Evolutionary conservation across 2,329 filamentous ascomycete genomes (phyloP), one percentile per base, ranked within the genome.

Genomic region (Alternaria solani): DNA sequence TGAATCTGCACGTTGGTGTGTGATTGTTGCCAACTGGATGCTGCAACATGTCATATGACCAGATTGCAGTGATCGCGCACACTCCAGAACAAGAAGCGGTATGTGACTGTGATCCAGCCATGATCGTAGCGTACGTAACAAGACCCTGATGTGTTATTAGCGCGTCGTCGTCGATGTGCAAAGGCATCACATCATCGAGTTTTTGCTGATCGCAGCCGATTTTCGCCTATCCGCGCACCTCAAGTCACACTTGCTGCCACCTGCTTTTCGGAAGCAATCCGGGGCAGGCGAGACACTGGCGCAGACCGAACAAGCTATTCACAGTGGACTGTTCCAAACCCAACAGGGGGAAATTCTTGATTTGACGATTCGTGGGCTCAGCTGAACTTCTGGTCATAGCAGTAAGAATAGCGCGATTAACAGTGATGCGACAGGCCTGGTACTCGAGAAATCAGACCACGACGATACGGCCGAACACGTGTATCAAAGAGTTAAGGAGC

Each of bases 321-420:
- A 36, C 46, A 25, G 23, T 23, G 23, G 46, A 23, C 32, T 36
- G 46, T 34, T 12, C 34, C 46, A 25, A 49, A 49, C 11, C 30
- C 46, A 30, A 49, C 52, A 44, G 47, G 42, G 52, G 47, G 26
- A 16, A 46, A 38, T 32, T 47, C 43, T 26, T 34, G 46, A 23
- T 20, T 9, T 25, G 20, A 34, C 30, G 46, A 57, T 51, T 57
- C 36, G 54, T 57, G 38, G 51, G 39, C 38, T 32, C 16, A 42
- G 36, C 51, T 44, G 51, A 59, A 59, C 57, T 56, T 59, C 57
- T 59, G 57, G 57, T 59, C 57, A 59, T 59, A 51, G 57, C 57
- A 59, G 57, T 7, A 28, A 30, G 20, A 41, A 42, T 20, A 59
- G 57, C 39, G 44, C 30, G 42, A 46, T 30, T 54, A 47, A 32